These are phyloP conservation scores for Celoporthe dispersa DNA, from an alignment of 2,329 filamentous ascomycete genomes.

Conservation along the genomic window DNA sequence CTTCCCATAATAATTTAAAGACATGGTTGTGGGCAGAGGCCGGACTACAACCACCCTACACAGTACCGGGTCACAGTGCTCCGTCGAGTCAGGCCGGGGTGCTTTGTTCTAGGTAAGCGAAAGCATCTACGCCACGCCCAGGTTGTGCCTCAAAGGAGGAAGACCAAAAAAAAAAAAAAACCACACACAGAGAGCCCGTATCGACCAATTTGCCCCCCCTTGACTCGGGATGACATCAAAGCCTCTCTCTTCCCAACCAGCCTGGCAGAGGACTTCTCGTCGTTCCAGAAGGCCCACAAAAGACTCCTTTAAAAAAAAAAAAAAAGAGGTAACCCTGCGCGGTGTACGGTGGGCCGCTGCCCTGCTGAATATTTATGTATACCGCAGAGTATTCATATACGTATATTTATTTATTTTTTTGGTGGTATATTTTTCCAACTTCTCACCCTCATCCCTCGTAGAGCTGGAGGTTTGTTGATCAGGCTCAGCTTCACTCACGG, in stretches of 20 bases:
- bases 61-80: slow-evolving; percentile 16
- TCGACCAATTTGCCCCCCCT: slow-evolving; percentile 9
- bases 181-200: too few relatives aligned
- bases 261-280: background rate
- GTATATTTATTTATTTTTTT: background rate
- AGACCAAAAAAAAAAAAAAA: background rate
- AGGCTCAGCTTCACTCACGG: background rate
- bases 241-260: background rate
- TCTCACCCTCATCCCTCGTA: background rate
- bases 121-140: background rate
- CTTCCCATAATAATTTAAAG: background rate
- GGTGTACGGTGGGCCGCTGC: slow-evolving; percentile 13
- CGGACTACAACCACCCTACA: slow-evolving; percentile 14
- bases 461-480: background rate
- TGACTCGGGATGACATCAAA: slow-evolving; percentile 15
- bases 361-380: background rate
- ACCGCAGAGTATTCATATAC: background rate
- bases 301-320: background rate
- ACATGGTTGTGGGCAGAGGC: background rate
- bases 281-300: slow-evolving; percentile 6
- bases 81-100: background rate
- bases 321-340: background rate
- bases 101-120: slow-evolving; percentile 4
- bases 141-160: background rate
- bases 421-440: background rate